Conservation (phyloP, 352 stramenopile genomes). For the Phytopythium sindhum region DNA sequence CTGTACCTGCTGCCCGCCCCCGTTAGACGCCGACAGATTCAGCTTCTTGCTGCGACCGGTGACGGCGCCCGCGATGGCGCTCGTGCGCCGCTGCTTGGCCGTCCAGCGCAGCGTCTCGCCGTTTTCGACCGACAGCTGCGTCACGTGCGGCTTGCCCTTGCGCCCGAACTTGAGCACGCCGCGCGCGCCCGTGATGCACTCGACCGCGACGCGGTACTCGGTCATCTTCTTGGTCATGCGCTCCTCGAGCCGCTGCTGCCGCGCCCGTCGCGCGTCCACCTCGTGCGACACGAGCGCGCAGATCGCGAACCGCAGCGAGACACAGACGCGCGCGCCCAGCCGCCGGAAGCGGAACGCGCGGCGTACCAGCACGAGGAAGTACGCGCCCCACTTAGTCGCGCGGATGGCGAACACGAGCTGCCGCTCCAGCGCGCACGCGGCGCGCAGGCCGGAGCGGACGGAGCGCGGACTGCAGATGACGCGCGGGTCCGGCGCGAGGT, state of each 20-base stretch:
- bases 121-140: constrained; percentile 74
- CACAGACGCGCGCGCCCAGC: constrained; percentile 25
- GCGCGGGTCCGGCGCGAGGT: constrained; percentile 44
- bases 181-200: constrained; percentile 64
- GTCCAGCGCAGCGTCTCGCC: constrained; percentile 79
- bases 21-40: constrained; percentile 2
- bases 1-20: background rate
- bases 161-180: constrained; percentile 77
- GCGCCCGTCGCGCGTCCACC: constrained; percentile 29
- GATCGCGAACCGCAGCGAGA: constrained; percentile 67
- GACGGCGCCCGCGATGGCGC: constrained; percentile 21
- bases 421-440: constrained; percentile 36
- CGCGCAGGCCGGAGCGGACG: constrained; percentile 19
- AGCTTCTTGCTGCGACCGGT: constrained; percentile 45
- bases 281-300: constrained; percentile 54
- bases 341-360: constrained; percentile 17
- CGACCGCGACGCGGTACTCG: constrained; percentile 76
- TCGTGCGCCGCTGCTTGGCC: constrained; percentile 50
- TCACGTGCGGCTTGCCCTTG: constrained; percentile 74
- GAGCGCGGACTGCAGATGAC: constrained; percentile 35
- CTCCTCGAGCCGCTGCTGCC: constrained; percentile 46
- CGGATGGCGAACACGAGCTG: constrained; percentile 72
- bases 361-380: constrained; percentile 63
- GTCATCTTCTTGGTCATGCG: constrained; percentile 77
- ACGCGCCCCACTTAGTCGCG: constrained; percentile 76